Percentiles rank a stretch among this genome's conserved stretches.
phyloP scores from a whole-genome alignment of 164 flowering plant species.

The Aristolochia californica region DNA sequence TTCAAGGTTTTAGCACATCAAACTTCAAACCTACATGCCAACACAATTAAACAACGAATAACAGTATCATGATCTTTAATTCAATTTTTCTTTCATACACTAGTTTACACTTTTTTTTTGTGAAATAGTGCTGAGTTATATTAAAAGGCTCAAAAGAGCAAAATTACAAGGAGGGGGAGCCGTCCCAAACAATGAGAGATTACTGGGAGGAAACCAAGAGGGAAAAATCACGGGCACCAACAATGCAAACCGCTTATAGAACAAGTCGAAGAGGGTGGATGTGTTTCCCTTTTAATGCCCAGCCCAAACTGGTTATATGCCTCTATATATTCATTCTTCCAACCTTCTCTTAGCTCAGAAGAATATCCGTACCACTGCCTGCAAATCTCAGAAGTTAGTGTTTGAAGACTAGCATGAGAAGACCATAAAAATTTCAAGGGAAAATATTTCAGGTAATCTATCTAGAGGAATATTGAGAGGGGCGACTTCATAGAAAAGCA shows the following conservation, averaged over 20 bases:
- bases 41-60: neutral
- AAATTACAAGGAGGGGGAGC: too few species aligned
- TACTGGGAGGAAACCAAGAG: neutral
- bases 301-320: constrained; percentile 13
- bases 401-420: too few species aligned
- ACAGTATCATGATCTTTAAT: neutral
- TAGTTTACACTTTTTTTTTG: neutral
- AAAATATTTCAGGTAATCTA: too few species aligned
- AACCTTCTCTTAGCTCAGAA: constrained; percentile 20
- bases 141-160: too few species aligned
- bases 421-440: too few species aligned
- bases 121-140: too few species aligned
- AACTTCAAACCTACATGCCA: too few species aligned
- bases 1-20: too few species aligned
- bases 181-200: too few species aligned
- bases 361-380: constrained; percentile 22
- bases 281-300: constrained; percentile 17
- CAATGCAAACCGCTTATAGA: constrained; percentile 25
- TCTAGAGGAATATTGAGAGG: too few species aligned
- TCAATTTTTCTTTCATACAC: neutral
- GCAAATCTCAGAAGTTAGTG: constrained; percentile 2
- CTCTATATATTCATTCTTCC: constrained; percentile 24
- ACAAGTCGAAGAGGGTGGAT: constrained; percentile 17
- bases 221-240: constrained; percentile 17
- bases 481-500: too few species aligned